Evolutionary conservation across 495 filamentous ascomycete genomes (phyloP), one percentile per base, ranked within the genome.

Genomic region (Penicillium angulare): DNA sequence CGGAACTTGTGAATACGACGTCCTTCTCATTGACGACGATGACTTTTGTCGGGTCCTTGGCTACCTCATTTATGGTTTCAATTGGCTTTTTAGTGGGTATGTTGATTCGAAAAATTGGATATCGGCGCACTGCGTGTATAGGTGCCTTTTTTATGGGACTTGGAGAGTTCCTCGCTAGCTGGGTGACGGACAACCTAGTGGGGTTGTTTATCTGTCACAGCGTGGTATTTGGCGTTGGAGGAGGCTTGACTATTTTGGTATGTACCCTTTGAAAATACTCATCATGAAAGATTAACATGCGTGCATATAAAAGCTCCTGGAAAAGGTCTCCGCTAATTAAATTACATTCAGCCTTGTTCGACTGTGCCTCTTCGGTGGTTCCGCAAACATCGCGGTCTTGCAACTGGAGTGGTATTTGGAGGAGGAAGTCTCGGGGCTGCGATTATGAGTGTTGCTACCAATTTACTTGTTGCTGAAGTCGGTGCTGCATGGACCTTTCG

Each of bases 361-460:
- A 51, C 49, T 15, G 49, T 39, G 12, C 40, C 49, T 27, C 40
- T 51, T 10, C 27, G 38, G 15, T 51, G 49, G 49, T 51, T 51
- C 31, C 49, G 49, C 8, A 51, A 51, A 8, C 26, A 51, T n/a
- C 40, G 49, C 4, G 49, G 40, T 40, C 49, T 51, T 15, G 49
- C 49, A 3, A 51, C 40, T 4, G 49, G 49, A 7, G 32, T 43
- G 0, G 49, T 51, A 13, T 51, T 51, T 51, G 49, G 49, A 27
- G 49, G 49, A 51, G 49, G 49, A n/a, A 51, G 49, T 44, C 49
- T 51, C 15, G 49, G 49, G 43, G 49, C 49, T 16, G 49, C 49
- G 12, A 32, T 39, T 5, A 20, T 51, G 49, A 51, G 49, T 31
- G 49, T 51, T 18, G 49, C 49, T 7, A 31, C 49, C n/a, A 51